Base-by-base conservation (phyloP, 2,329 filamentous ascomycete species). In the Chaetomium strumarium region DNA sequence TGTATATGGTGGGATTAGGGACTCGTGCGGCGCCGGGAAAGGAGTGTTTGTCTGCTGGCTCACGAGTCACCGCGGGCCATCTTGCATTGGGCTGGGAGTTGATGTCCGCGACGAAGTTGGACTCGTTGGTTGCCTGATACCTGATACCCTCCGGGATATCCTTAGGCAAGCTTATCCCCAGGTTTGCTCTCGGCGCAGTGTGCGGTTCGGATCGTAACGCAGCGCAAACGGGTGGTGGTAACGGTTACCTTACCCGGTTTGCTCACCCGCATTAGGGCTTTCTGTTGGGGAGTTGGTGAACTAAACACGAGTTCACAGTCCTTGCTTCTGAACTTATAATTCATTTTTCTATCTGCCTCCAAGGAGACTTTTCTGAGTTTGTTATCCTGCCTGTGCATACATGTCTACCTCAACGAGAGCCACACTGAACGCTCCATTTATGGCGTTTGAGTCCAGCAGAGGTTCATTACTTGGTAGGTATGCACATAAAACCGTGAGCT, bases 251-350 rank as follows among this genome's bases (percentile, higher is more conserved):
- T 45, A 24, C 24, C 24, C 24, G 24, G 48, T 55, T 51, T 50
- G 50, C 52, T 53, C 58, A 39, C 55, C 57, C 57, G 55, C 52
- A 50, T 62, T 60, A 59, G 54, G 41, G 46, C 42, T 52, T 63
- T 64, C 49, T 55, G 49, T 56, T 57, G 49, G 55, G 61, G 58
- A 55, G 55, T 56, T 55, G 57, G 60, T 58, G 57, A 60, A 57
- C 56, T 59, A 55, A 51, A 61, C 55, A 57, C 52, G 58, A 55
- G 60, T 58, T 55, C 58, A 56, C 55, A 57, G 57, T 51, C 54
- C 55, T 51, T 56, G 55, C 57, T 63, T 55, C 60, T 59, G 52
- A 40, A 58, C 55, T 58, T 63, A 56, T 64, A 63, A 63, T 63
- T 59, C 49, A 55, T 56, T 54, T 58, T 49, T 43, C 37, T 20